These are phyloP conservation scores for Gloeostereum incarnatum DNA, from an alignment of 768 basidiomycete genomes.

Conservation along the genomic window DNA sequence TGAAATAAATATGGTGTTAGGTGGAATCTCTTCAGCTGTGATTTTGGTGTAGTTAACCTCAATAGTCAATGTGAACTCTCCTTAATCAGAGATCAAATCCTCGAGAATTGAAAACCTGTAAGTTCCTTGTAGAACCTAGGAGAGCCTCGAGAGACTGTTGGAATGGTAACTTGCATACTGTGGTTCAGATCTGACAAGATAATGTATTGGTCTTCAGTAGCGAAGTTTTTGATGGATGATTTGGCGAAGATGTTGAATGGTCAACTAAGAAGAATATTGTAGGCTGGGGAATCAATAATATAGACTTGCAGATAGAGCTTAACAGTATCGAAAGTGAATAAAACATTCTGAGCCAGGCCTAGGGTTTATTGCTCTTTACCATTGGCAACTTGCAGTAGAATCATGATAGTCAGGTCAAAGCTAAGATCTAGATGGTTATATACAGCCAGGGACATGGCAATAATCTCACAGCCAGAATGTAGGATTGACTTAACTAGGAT, in stretches of 20 bases:
- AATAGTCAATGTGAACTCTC: conserved; percentile 4
- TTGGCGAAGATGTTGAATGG: conserved; percentile 14
- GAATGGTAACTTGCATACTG: conserved; percentile 3
- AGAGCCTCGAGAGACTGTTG: conserved; percentile 6
- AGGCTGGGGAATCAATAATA: conserved; percentile 14
- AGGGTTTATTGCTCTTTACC: conserved; percentile 10
- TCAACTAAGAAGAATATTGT: conserved; percentile 16
- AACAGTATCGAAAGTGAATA: conserved; percentile 13
- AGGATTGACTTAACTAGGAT: conserved; percentile 8
- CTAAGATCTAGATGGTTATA: conserved; percentile 8
- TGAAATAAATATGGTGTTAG: no score
- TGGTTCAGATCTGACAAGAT: conserved; percentile 14
- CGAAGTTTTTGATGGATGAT: conserved; percentile 8
- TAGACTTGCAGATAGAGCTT: conserved; percentile 16
- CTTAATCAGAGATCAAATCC: conserved; percentile 6
- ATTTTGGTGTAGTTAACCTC: not conserved
- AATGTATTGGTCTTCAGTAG: conserved; percentile 11
- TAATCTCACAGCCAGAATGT: conserved; percentile 13
- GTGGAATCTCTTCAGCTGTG: not conserved
- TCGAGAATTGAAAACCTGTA: conserved; percentile 3
- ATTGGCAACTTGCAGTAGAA: conserved; percentile 18
- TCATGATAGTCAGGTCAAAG: conserved; percentile 10
- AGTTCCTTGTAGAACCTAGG: not conserved
- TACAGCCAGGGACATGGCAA: conserved; percentile 14
- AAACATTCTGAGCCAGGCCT: conserved; percentile 16